Evolutionary conservation across 345 rosid genomes (phyloP).

Genomic region (Erysimum cheiranthoides): DNA sequence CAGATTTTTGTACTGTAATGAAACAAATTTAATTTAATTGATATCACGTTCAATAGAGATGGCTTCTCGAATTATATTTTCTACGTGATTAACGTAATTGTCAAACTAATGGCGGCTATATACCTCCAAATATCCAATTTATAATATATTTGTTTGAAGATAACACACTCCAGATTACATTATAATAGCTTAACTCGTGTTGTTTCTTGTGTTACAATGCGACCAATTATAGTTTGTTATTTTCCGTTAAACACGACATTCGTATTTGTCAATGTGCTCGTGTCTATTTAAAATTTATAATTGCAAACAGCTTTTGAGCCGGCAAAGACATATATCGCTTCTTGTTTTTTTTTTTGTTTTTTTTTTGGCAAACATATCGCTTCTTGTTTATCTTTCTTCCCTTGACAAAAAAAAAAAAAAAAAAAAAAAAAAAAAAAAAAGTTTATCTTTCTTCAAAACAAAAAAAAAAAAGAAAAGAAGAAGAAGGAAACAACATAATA

Average conservation of each 20-base stretch:
- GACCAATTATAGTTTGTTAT: not conserved
- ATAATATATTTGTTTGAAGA: not conserved
- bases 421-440: no score
- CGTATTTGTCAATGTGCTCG: conserved; percentile 11
- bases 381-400: no score
- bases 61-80: conserved; percentile 16
- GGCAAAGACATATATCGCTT: not conserved
- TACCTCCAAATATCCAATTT: conserved; percentile 2
- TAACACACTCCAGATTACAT: not conserved
- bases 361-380: no score
- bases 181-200: not conserved
- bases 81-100: conserved; percentile 27
- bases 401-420: no score
- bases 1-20: conserved; percentile 21
- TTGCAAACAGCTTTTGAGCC: not conserved
- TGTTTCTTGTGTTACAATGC: conserved; percentile 3
- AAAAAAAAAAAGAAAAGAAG: no score
- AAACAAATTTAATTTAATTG: conserved; percentile 13
- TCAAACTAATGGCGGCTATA: conserved; percentile 39
- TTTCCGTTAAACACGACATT: not conserved
- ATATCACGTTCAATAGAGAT: conserved; percentile 38
- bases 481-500: not conserved
- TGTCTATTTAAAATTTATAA: not conserved
- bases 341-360: no score
- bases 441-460: no score